phyloP scores from a whole-genome alignment of 1,284 basidiomycete species.

The Chiua sp. region DNA sequence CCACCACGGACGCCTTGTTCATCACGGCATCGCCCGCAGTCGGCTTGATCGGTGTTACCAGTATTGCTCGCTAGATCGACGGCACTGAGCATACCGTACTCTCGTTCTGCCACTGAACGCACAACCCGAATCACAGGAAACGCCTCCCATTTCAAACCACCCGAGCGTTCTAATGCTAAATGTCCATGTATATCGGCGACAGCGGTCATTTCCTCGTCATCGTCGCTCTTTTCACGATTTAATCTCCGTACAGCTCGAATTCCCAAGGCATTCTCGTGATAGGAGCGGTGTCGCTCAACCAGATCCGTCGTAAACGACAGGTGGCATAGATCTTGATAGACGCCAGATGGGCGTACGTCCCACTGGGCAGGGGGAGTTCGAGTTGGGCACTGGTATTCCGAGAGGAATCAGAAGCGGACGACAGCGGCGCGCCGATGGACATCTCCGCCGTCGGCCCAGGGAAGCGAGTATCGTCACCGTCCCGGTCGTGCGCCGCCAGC shows the following conservation, averaged over 20 bases:
- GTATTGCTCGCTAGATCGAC: slow-evolving; percentile 24
- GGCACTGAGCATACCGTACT: slow-evolving; percentile 25
- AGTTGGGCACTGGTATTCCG: no score
- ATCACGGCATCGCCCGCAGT: slow-evolving; percentile 27
- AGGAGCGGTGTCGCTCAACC: slow-evolving; percentile 69
- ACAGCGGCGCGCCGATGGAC: slow-evolving; percentile 13
- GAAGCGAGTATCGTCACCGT: background rate
- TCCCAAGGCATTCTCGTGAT: slow-evolving; percentile 66
- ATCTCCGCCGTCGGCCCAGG: slow-evolving; percentile 17
- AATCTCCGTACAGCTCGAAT: slow-evolving; percentile 59
- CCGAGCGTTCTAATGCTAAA: slow-evolving; percentile 20
- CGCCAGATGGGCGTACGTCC: slow-evolving; percentile 65
- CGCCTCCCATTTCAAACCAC: slow-evolving; percentile 27
- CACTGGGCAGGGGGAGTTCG: slow-evolving; percentile 52
- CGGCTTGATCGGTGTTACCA: slow-evolving; percentile 25
- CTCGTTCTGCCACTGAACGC: slow-evolving; percentile 11
- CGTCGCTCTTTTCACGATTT: slow-evolving; percentile 16
- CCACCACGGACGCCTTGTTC: slow-evolving; percentile 2
- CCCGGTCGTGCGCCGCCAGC: slow-evolving; percentile 34
- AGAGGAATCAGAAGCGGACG: background rate
- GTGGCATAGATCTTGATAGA: slow-evolving; percentile 84
- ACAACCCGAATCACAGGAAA: slow-evolving; percentile 16
- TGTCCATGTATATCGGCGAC: slow-evolving; percentile 19
- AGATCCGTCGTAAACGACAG: slow-evolving; percentile 79
- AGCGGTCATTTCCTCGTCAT: slow-evolving; percentile 18